A percentile compares a stretch with the other conserved stretches of the same genome.
phyloP scores from a whole-genome alignment of 768 basidiomycete genomes.

The Leccinum aurantiacum region DNA sequence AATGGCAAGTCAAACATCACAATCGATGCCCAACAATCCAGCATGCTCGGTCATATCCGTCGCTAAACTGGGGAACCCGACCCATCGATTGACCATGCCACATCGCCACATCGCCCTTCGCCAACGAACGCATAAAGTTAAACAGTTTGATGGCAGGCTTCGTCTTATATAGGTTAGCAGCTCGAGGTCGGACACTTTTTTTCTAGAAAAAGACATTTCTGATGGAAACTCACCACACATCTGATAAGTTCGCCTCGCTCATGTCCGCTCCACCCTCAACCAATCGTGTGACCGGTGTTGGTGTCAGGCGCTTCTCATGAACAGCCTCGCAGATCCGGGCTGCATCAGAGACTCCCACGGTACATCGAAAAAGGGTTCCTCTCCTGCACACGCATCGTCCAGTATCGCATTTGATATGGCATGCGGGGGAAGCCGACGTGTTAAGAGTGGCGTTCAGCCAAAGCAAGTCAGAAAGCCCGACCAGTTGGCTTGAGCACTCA shows the following conservation, averaged over 20 bases:
- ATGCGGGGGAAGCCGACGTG: conserved; percentile 31
- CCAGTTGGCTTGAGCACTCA: conserved; percentile 11
- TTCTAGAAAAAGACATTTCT: conserved; percentile 23
- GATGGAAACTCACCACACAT: conserved; percentile 30
- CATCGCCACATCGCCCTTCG: conserved; percentile 16
- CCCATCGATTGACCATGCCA: background rate
- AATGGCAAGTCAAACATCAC: conserved; percentile 22
- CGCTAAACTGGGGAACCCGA: conserved; percentile 15
- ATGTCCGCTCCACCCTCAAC: conserved; percentile 10
- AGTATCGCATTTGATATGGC: conserved; percentile 28
- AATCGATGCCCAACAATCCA: conserved; percentile 36
- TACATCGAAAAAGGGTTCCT: conserved; percentile 18
- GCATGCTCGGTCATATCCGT: conserved; percentile 33
- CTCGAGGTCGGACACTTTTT: conserved; percentile 34
- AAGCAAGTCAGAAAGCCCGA: background rate
- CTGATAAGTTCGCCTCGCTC: conserved; percentile 24
- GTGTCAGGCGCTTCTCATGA: conserved; percentile 9
- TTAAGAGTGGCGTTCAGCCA: background rate
- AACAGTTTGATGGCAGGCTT: conserved; percentile 38
- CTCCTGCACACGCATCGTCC: conserved; percentile 28
- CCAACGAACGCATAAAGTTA: conserved; percentile 26
- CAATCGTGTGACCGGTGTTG: conserved; percentile 22
- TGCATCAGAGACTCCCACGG: conserved; percentile 27
- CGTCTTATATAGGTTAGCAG: conserved; percentile 4
- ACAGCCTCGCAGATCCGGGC: conserved; percentile 19